Percentiles rank a stretch among this genome's conserved stretches.
phyloP scores from a whole-genome alignment of 2,329 filamentous ascomycete genomes.

The Purpureocillium lavendulum region DNA sequence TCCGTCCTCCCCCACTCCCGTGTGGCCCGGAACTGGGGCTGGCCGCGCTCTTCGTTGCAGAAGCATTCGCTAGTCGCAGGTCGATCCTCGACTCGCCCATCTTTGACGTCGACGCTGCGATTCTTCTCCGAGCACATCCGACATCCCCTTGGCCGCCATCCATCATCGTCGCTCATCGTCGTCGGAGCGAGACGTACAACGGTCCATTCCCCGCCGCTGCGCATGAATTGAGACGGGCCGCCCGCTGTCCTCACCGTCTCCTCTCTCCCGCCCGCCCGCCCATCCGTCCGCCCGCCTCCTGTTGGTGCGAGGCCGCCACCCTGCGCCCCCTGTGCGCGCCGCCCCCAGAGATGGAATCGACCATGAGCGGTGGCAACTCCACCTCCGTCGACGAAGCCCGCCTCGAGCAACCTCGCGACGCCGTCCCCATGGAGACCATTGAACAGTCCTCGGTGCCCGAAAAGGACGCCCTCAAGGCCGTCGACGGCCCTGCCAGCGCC shows the following conservation, averaged over 20 bases:
- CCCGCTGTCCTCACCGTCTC: constrained; percentile 1
- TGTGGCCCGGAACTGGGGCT: constrained; percentile 5
- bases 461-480: not conserved
- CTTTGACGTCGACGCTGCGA: constrained; percentile 5
- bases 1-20: constrained; percentile 6
- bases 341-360: constrained; percentile 17
- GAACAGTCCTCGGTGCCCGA: constrained; percentile 10
- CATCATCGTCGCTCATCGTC: not conserved
- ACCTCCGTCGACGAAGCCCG: constrained; percentile 17
- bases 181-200: not conserved
- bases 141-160: not conserved
- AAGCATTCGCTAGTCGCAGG: too few relatives aligned
- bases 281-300: not conserved
- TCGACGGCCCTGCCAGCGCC: not conserved
- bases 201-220: not conserved
- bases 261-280: not conserved
- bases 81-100: too few relatives aligned
- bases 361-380: constrained; percentile 21
- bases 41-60: not conserved
- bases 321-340: constrained; percentile 19
- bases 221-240: constrained; percentile 3
- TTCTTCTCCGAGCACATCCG: constrained; percentile 3
- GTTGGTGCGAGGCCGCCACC: constrained; percentile 8
- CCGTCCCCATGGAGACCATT: constrained; percentile 28
- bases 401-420: constrained; percentile 25